Percentiles rank a stretch among this genome's conserved stretches.
phyloP scores from a whole-genome alignment of 805 yeast genomes.

The Kodamaea kakaduensis region DNA sequence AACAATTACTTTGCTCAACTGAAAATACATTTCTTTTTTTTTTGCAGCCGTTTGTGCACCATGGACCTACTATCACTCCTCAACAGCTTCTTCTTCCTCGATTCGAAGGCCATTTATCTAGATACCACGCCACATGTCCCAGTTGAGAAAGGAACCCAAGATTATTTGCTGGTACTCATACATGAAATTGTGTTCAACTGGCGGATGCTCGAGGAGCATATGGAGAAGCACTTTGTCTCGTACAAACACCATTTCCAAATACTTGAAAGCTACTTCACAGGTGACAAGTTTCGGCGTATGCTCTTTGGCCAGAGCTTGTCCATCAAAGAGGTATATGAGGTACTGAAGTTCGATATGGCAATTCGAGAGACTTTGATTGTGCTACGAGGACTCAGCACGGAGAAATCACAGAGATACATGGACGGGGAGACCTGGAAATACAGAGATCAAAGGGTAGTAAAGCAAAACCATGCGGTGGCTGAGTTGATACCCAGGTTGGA shows the following conservation, averaged over 20 bases:
- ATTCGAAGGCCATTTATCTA: too few species aligned
- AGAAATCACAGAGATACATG: not conserved
- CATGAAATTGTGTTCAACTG: constrained; percentile 7
- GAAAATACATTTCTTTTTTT: too few species aligned
- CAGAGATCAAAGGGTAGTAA: constrained; percentile 3
- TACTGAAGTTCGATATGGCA: constrained; percentile 3
- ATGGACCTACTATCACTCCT: too few species aligned
- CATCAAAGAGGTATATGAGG: constrained; percentile 1
- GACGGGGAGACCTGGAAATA: constrained; percentile 1
- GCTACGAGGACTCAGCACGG: constrained; percentile 3
- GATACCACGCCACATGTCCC: too few species aligned
- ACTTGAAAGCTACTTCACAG: constrained; percentile 6
- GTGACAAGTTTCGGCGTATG: constrained; percentile 4
- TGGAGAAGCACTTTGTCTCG: not conserved
- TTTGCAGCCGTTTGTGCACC: too few species aligned
- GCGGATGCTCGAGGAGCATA: constrained; percentile 4
- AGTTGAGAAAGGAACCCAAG: too few species aligned
- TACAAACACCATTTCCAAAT: constrained; percentile 3
- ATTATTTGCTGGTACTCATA: not conserved
- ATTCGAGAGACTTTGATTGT: constrained; percentile 6
- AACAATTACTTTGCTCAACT: too few species aligned
- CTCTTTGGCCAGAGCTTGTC: constrained; percentile 3
- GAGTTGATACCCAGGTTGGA: constrained; percentile 6
- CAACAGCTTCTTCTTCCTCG: too few species aligned
- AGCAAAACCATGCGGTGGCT: constrained; percentile 2